A percentile compares a stretch with the other conserved stretches of the same genome.
These are phyloP conservation scores for Didymella glomerata DNA, from an alignment of 2,329 filamentous ascomycete genomes.

Conservation along the genomic window DNA sequence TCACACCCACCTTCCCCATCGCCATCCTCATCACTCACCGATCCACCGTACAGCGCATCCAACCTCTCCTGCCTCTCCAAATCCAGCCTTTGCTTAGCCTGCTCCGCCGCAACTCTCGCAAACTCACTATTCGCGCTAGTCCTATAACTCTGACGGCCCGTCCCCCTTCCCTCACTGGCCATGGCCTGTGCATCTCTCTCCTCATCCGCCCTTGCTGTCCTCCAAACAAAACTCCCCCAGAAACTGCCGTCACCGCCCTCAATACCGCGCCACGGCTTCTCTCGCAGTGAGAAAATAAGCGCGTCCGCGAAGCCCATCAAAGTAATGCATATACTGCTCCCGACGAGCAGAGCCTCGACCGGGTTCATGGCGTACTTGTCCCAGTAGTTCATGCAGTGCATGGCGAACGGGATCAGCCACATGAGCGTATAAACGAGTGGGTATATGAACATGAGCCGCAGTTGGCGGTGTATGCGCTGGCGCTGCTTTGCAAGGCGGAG, in stretches of 20 bases:
- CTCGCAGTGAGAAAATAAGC: constrained; percentile 71
- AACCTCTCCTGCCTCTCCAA: constrained; percentile 48
- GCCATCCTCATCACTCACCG: neutral
- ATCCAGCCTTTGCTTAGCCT: constrained; percentile 51
- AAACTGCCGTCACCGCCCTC: constrained; percentile 55
- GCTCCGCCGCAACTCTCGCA: constrained; percentile 44
- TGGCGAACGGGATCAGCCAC: constrained; percentile 76
- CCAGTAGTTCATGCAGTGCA: constrained; percentile 68
- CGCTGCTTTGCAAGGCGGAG: constrained; percentile 49
- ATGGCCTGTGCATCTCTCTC: neutral
- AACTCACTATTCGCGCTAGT: constrained; percentile 33
- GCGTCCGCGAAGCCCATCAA: constrained; percentile 74
- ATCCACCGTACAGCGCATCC: constrained; percentile 9
- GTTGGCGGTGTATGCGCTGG: constrained; percentile 69
- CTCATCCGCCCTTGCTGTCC: neutral
- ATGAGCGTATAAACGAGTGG: constrained; percentile 75
- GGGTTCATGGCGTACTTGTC: constrained; percentile 60
- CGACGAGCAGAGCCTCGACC: constrained; percentile 65
- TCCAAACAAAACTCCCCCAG: constrained; percentile 45
- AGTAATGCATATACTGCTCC: constrained; percentile 66
- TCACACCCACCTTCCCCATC: neutral
- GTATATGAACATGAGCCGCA: constrained; percentile 78
- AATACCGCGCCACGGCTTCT: constrained; percentile 74
- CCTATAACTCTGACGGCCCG: constrained; percentile 19
- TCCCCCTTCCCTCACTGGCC: neutral